phyloP scores from a whole-genome alignment of 2,329 filamentous ascomycete species.

The Trichoderma atroviride region DNA sequence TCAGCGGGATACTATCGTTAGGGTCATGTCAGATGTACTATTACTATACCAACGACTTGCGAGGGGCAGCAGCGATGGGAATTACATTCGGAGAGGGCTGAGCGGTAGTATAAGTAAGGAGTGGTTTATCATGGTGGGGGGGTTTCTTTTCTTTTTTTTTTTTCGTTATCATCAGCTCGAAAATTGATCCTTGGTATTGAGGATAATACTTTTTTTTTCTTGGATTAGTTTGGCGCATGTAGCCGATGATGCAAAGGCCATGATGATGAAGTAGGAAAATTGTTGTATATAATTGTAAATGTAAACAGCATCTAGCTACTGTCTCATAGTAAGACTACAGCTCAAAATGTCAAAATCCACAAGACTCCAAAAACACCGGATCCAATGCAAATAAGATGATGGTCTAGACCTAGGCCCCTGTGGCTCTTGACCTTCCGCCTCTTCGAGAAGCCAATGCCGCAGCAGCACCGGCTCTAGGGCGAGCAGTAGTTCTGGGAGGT shows the following conservation, averaged over 20 bases:
- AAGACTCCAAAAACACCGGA: slow-evolving; percentile 4
- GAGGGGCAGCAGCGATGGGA: neutral
- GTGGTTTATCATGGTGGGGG: neutral
- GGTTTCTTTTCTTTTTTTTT: too few relatives aligned
- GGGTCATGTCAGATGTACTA: slow-evolving; percentile 19
- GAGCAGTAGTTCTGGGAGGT: slow-evolving; percentile 35
- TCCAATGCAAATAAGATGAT: slow-evolving; percentile 2
- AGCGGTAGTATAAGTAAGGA: neutral
- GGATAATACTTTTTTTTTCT: slow-evolving; percentile 1
- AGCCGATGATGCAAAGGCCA: neutral
- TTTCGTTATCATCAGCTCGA: neutral
- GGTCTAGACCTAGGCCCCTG: neutral
- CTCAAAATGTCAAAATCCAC: neutral
- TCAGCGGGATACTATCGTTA: slow-evolving; percentile 22
- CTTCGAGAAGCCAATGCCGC: slow-evolving; percentile 32
- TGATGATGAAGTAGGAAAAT: neutral
- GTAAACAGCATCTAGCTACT: neutral
- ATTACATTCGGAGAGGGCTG: neutral
- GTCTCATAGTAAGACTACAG: neutral
- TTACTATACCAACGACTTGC: slow-evolving; percentile 11
- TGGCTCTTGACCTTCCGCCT: slow-evolving; percentile 35
- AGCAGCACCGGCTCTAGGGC: slow-evolving; percentile 34
- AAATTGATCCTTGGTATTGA: neutral
- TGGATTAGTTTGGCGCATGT: neutral
- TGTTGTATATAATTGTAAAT: neutral